phyloP scores from a whole-genome alignment of 2,329 filamentous ascomycete species.

The Epichloe sp. region DNA sequence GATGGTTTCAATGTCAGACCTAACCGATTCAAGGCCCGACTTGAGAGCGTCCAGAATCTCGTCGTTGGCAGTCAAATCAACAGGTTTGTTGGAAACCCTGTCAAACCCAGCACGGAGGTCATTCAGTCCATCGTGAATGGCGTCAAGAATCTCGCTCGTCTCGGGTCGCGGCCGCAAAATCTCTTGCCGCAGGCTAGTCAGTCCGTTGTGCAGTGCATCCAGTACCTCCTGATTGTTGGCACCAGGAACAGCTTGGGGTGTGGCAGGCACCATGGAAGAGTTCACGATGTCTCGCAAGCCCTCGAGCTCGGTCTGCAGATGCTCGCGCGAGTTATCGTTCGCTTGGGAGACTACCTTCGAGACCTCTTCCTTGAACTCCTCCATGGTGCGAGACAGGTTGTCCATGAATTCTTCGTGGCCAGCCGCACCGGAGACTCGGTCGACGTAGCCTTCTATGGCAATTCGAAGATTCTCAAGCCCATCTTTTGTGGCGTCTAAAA shows the following conservation, averaged over 20 bases:
- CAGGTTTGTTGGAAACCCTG: slow-evolving; percentile 60
- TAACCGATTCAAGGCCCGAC: slow-evolving; percentile 63
- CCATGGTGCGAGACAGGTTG: slow-evolving; percentile 49
- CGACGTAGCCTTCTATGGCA: slow-evolving; percentile 72
- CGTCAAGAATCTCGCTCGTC: slow-evolving; percentile 78
- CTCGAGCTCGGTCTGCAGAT: slow-evolving; percentile 72
- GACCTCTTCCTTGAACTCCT: slow-evolving; percentile 55
- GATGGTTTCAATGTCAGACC: slow-evolving; percentile 64
- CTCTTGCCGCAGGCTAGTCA: slow-evolving; percentile 64
- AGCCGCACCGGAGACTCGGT: slow-evolving; percentile 53
- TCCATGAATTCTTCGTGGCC: slow-evolving; percentile 71
- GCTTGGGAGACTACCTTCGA: slow-evolving; percentile 41
- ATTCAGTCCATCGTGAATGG: slow-evolving; percentile 76
- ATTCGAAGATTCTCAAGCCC: slow-evolving; percentile 67
- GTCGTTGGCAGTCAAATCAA: slow-evolving; percentile 72
- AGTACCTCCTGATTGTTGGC: slow-evolving; percentile 52
- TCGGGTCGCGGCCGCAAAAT: slow-evolving; percentile 55
- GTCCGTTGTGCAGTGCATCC: slow-evolving; percentile 54
- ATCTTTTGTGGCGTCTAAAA: slow-evolving; percentile 77
- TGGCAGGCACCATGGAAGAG: slow-evolving; percentile 49
- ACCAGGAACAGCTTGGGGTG: slow-evolving; percentile 25
- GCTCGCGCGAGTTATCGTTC: slow-evolving; percentile 38
- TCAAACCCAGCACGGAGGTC: slow-evolving; percentile 69
- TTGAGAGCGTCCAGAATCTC: slow-evolving; percentile 83
- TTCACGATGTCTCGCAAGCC: slow-evolving; percentile 68